Base-by-base conservation (phyloP, 2,329 filamentous ascomycete species). In the Sphaerulina musiva region DNA sequence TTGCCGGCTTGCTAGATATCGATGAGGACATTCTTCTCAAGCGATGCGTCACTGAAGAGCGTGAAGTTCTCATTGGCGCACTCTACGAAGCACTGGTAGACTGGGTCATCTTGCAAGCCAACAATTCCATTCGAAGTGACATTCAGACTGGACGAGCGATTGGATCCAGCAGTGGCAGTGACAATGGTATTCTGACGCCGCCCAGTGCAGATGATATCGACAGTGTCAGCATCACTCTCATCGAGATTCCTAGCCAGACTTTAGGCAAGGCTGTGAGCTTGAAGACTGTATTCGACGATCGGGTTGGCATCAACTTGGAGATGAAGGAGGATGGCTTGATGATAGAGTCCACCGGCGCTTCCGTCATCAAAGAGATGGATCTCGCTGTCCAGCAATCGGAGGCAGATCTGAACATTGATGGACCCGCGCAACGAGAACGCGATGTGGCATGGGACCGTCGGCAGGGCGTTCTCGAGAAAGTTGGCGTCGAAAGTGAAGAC, bases 281-380 rank as follows among this genome's bases (percentile, higher is more conserved):
- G 74, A 87, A 89, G 39, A 89, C 88, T 11, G 82, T 97, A 36
- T 98, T 98, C 64, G 92, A 98, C 62, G 93, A 97, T 64, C 82
- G 78, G n/a, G 77, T 85, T 17, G 93, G 93, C 48, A 96, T 98
- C 73, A 97, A 97, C 64, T 80, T 86, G 0, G 93, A 98, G 74
- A 97, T 98, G 91, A 95, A 92, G 66, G 86, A 92, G 58, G 93
- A 98, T 62, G 93, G 93, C 8, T 81, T 98, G 0, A 80, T 87
- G n/a, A 80, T 95, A 2, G 73, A 80, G 1, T 64, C 85, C 0
- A 83, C 83, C 1, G 87, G 87, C n/a, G 86, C 85, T 54, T 95
- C 92, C 0, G 86, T 97, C 8, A 69, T 92, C 11, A 84, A 87
- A 38, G 91, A 96, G 68, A 95, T 95, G 86, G 83, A 87, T 65